Evolutionary conservation across 2,329 filamentous ascomycete species (phyloP).

Genomic region (Rhytidhysteron rufulum): DNA sequence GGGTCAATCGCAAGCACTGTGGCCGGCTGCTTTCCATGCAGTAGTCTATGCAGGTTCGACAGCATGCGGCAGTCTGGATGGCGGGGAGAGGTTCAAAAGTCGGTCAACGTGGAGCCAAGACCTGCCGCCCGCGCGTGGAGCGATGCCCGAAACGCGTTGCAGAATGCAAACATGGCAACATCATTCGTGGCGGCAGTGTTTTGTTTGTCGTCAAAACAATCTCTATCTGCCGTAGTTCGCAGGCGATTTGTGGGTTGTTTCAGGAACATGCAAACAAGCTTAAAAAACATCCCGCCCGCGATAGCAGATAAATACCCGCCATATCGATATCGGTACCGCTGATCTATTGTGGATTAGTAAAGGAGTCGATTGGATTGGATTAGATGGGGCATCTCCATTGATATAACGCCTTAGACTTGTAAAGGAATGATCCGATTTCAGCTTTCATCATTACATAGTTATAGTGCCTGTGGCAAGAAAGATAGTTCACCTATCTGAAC

Average conservation of each 20-base stretch:
- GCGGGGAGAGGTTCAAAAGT: constrained; percentile 8
- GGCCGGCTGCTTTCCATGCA: constrained; percentile 24
- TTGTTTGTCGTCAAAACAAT: constrained; percentile 4
- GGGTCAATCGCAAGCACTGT: constrained; percentile 11
- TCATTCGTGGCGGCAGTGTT: constrained; percentile 18
- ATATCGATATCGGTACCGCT: no score
- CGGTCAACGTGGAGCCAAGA: constrained; percentile 14
- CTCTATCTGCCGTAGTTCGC: constrained; percentile 19
- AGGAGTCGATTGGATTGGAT: no score
- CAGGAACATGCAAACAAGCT: constrained; percentile 10
- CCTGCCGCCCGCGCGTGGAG: constrained; percentile 12
- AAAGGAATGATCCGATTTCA: no score
- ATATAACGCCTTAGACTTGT: no score
- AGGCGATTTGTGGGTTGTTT: constrained; percentile 14
- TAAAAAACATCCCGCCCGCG: constrained; percentile 2
- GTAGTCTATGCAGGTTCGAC: constrained; percentile 19
- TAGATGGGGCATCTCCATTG: no score
- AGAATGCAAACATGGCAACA: constrained; percentile 16
- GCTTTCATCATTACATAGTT: no score
- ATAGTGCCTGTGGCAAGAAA: no score
- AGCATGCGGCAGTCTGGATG: constrained; percentile 22
- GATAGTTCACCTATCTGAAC: no score
- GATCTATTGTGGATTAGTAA: no score
- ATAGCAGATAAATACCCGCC: constrained; percentile 20
- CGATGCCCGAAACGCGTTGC: constrained; percentile 16